Conservation (phyloP, 768 basidiomycete species). For the Lactarius hengduanensis region DNA sequence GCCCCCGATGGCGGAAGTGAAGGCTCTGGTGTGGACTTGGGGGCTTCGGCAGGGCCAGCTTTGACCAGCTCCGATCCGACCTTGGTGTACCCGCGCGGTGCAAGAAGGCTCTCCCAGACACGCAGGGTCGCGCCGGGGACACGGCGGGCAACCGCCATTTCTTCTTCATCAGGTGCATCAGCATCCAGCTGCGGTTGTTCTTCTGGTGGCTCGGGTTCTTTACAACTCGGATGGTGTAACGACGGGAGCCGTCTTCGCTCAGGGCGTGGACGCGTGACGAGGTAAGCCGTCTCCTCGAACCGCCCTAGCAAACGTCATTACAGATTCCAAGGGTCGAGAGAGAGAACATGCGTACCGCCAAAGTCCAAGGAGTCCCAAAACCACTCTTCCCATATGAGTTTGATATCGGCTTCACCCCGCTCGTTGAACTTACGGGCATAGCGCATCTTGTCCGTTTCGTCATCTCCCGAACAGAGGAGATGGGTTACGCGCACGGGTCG, state of each 20-base stretch:
- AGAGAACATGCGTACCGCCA: conserved; percentile 47
- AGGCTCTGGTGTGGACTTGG: conserved; percentile 16
- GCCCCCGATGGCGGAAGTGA: neutral
- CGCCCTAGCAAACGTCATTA: conserved; percentile 18
- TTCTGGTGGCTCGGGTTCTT: conserved; percentile 10
- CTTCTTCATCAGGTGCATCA: conserved; percentile 47
- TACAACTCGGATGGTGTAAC: neutral
- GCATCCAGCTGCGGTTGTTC: conserved; percentile 6
- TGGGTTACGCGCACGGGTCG: conserved; percentile 82
- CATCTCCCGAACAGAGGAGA: conserved; percentile 69
- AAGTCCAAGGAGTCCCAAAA: conserved; percentile 89
- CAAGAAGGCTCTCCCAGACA: conserved; percentile 69
- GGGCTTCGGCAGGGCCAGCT: conserved; percentile 2
- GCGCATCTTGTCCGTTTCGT: conserved; percentile 70
- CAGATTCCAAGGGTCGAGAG: neutral
- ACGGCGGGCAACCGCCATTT: conserved; percentile 55
- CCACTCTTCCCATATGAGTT: conserved; percentile 94
- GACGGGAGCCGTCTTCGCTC: conserved; percentile 17
- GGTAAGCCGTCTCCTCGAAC: conserved; percentile 26
- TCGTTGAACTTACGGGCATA: conserved; percentile 75
- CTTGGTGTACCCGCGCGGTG: conserved; percentile 64
- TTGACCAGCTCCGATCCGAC: conserved; percentile 56
- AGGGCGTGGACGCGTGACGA: conserved; percentile 26
- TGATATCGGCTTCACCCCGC: conserved; percentile 67
- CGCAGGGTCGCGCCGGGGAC: conserved; percentile 60